These are phyloP conservation scores for Chamaecrista fasciculata DNA, from an alignment of 306 rosid species.

Conservation along the genomic window DNA sequence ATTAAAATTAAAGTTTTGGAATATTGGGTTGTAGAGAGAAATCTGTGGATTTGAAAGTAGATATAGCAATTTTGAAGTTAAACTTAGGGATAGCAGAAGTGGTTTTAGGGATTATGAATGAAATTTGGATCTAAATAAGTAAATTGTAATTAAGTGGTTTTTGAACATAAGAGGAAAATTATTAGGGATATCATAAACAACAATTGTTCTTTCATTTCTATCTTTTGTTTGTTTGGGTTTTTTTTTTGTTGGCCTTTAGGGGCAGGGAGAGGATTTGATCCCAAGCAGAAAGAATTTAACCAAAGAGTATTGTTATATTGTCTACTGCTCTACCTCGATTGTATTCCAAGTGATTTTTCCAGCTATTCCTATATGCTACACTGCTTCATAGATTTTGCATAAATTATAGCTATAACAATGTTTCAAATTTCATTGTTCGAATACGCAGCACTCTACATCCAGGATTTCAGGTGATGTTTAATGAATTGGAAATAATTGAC, in stretches of 20 bases:
- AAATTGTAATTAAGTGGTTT: neutral
- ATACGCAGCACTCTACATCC: neutral
- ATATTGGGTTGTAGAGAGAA: too few species aligned
- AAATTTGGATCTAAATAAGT: neutral
- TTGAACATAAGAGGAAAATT: too few species aligned
- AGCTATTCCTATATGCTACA: neutral
- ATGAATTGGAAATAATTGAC: neutral
- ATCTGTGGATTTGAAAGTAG: too few species aligned
- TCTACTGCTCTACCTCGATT: neutral
- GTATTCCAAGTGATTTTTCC: neutral
- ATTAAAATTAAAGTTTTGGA: neutral
- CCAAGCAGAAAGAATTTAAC: neutral
- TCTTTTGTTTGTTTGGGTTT: neutral
- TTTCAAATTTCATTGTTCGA: neutral
- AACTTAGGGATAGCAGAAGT: neutral
- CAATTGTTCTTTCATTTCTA: neutral
- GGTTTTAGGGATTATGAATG: neutral
- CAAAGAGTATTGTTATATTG: neutral
- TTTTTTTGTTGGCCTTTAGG: too few species aligned
- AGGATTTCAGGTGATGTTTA: neutral
- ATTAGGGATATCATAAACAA: neutral
- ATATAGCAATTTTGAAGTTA: neutral
- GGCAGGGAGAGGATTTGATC: neutral
- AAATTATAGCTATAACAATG: neutral
- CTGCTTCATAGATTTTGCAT: conserved; percentile 13